Base-by-base conservation (phyloP, 1,284 basidiomycete species). In the Cryptococcus amylolentus region DNA sequence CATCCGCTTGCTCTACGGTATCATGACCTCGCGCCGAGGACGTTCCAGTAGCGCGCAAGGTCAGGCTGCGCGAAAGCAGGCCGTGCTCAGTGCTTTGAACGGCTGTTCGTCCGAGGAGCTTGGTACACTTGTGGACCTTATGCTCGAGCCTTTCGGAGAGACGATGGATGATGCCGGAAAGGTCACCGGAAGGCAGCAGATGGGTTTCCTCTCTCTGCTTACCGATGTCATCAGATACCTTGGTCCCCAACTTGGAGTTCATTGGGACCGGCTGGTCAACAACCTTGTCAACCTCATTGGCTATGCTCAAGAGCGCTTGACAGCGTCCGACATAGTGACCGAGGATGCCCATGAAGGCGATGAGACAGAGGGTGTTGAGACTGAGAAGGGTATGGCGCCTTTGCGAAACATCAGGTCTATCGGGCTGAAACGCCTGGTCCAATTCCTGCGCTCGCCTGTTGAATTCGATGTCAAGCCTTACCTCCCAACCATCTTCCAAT, bases 21-120 rank as follows among this genome's bases (percentile, higher is more conserved):
- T 90, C 60, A 89, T 98, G 86, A 82, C 91, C 45, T 90, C 94
- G 68, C 85, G 84, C 60, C 84, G 84, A 56, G 89, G 91, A 1
- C 83, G 87, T 9, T 78, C 82, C 14, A 84, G 77, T 49, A 75
- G 77, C 4, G 73, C 71, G 27, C 76, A 84, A 56, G 88, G 86
- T 26, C 79, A 79, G n/a, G 84, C 82, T 0, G 88, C 91, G 54
- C 82, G 91, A 35, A 89, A 74, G 79, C 84, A 78, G 28, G 90
- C 92, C 1, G 85, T 98, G 12, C 80, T 98, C 23, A 80, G 84
- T 14, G 79, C 88, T 1, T 79, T 98, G 14, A 84, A 82, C 2
- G 84, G 84, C 1, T 92, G 89, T 66, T 80, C 81, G 0, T 81
- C 88, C 38, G 81, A 83, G 7, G 95, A 98, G 71, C 82, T 98